Percentiles rank a stretch among this genome's conserved stretches.
Conservation (phyloP, 805 yeast genomes). For the Yamadazyma insecticola region DNA sequence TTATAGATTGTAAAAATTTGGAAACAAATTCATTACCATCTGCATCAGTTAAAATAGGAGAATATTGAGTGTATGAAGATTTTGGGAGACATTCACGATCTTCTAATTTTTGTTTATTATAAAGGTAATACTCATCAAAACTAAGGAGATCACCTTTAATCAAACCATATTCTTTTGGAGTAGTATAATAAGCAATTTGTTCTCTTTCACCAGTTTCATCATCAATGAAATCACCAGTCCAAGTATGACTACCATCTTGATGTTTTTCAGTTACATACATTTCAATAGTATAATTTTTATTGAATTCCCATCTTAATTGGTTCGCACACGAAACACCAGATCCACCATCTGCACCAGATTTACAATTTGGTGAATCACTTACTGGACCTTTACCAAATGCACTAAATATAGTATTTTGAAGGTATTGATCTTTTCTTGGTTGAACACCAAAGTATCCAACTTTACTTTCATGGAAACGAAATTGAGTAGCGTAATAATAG, state of each 20-base stretch:
- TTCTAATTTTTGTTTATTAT: slow-evolving; percentile 1
- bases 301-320: slow-evolving; percentile 8
- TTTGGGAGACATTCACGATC: slow-evolving; percentile 3
- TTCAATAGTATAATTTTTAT: slow-evolving; percentile 9
- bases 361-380: slow-evolving; percentile 4
- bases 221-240: slow-evolving; percentile 9
- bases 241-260: slow-evolving; percentile 7
- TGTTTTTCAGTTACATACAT: slow-evolving; percentile 1
- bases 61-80: slow-evolving; percentile 6
- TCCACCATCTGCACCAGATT: slow-evolving; percentile 10
- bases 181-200: slow-evolving; percentile 5
- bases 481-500: slow-evolving; percentile 9
- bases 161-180: slow-evolving; percentile 7
- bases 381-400: slow-evolving; percentile 9
- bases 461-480: slow-evolving; percentile 2
- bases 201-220: slow-evolving; percentile 7
- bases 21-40: slow-evolving; percentile 5
- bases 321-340: slow-evolving; percentile 8
- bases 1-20: too few relatives aligned
- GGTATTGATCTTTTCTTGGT: slow-evolving; percentile 5
- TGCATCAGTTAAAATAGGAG: slow-evolving; percentile 2
- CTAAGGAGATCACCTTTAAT: not conserved
- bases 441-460: slow-evolving; percentile 11
- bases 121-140: slow-evolving; percentile 7
- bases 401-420: slow-evolving; percentile 10